These are phyloP conservation scores for Remersonia thermophila DNA, from an alignment of 2,329 filamentous ascomycete genomes.

Conservation along the genomic window DNA sequence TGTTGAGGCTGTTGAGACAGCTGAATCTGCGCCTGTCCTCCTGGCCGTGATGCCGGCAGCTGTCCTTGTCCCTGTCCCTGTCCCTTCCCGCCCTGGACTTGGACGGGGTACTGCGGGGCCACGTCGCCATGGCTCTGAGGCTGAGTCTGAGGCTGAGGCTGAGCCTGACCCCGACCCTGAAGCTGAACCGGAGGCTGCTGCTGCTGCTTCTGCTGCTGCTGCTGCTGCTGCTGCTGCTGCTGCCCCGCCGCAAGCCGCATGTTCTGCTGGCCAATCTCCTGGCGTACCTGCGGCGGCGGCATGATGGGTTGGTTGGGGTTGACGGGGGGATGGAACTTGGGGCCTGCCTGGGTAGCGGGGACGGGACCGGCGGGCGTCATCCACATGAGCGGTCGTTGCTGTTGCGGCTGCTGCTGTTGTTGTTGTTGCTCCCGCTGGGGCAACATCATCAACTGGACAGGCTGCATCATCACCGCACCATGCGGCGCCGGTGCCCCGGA, in stretches of 20 bases:
- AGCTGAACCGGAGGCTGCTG: constrained; percentile 1
- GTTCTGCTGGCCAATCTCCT: constrained; percentile 5
- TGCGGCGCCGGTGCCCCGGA: no score
- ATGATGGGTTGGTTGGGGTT: constrained; percentile 1
- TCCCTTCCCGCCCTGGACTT: no score
- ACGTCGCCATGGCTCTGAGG: no score
- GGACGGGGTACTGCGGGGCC: no score
- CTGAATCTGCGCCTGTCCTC: no score
- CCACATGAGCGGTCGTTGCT: neutral
- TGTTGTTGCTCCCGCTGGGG: neutral
- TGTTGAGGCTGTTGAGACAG: no score
- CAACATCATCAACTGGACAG: neutral
- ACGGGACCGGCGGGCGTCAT: no score
- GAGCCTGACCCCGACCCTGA: neutral
- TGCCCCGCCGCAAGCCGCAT: no score
- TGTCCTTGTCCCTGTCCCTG: no score
- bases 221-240: neutral
- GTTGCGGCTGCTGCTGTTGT: constrained; percentile 1
- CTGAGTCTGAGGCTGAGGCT: no score
- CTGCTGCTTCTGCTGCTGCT: neutral
- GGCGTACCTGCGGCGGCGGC: constrained; percentile 2
- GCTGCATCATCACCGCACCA: constrained; percentile 1
- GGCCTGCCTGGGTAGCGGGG: neutral
- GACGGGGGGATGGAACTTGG: neutral
- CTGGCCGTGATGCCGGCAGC: no score